A percentile compares a stretch with the other conserved stretches of the same genome.
phyloP scores from a whole-genome alignment of 306 rosid species.

The Prosopis cineraria region DNA sequence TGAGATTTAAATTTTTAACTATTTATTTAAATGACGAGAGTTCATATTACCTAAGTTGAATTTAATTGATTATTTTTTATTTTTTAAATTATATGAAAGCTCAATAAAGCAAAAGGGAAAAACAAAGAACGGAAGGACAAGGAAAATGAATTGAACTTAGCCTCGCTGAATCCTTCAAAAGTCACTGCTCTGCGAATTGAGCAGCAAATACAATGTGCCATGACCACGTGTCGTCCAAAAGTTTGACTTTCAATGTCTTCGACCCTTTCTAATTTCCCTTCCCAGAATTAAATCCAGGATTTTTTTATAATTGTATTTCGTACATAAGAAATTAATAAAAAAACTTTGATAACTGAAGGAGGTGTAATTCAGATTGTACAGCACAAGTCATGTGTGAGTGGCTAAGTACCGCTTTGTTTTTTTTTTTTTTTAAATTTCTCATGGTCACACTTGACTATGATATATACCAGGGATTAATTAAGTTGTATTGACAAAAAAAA shows the following conservation, averaged over 20 bases:
- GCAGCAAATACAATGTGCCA: conserved; percentile 12
- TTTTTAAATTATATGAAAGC: not conserved
- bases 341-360: not conserved
- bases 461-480: too few species aligned
- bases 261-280: not conserved
- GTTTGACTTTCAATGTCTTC: conserved; percentile 2
- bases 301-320: not conserved
- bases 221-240: not conserved
- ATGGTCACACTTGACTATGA: too few species aligned
- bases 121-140: not conserved
- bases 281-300: not conserved
- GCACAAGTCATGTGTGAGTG: too few species aligned
- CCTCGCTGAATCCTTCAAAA: not conserved
- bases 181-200: not conserved
- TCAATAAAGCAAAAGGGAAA: not conserved
- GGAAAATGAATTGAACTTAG: not conserved
- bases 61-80: not conserved
- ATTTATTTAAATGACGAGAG: too few species aligned
- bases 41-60: too few species aligned
- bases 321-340: not conserved
- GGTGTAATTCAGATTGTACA: too few species aligned
- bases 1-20: too few species aligned
- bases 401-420: too few species aligned
- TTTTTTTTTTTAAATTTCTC: too few species aligned
- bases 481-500: too few species aligned